Evolutionary conservation across 1,284 basidiomycete genomes (phyloP), one percentile per base, ranked within the genome.

Genomic region (Gymnopus androsaceus): DNA sequence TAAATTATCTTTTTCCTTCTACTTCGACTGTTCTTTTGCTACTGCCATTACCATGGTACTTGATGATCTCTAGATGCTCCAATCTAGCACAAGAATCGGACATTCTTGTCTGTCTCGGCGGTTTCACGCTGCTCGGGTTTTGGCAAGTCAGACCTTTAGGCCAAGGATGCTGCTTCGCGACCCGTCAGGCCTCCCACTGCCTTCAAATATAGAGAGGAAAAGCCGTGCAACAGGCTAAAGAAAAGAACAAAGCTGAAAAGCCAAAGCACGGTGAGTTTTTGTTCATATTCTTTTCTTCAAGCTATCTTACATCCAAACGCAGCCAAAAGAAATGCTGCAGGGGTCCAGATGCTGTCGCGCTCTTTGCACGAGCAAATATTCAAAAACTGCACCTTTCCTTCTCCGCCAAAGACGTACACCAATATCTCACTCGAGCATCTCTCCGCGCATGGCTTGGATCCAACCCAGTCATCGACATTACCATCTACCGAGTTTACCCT

Each of bases 341-440:
- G 95, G 17, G 95, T 98, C 2, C 95, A 99, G 69, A 83, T 98
- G 49, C 84, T 99, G 30, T 92, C 94, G 3, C 80, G 84, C 4
- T 75, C 77, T 27, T 73, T 98, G 15, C 94, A 96, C 70, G 67
- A 76, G 4, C 95, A 98, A 68, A 80, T 97, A 55, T 98, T 98
- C 71, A 87, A 85, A 46, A 83, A 88, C 56, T 70, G 79, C 25
- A 74, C 82, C 1, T 86, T 90, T 48, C 88, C 87, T 1, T 61
- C 79, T 0, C 87, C 93, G 8, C 78, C 86, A 1, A 64, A 75
- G 8, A 66, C 81, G 1, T 88, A 85, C 59, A 75, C 94, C 44
- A 82, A 86, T 55, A 90, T 96, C 59, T 88, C 94, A 4, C 81
- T 79, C 57, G 81, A 88, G 34, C 95, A 98, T 69, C 84, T 98